A percentile compares a stretch with the other conserved stretches of the same genome.
Conservation (phyloP, 2,329 filamentous ascomycete genomes). For the Colletotrichum liaoningense region DNA sequence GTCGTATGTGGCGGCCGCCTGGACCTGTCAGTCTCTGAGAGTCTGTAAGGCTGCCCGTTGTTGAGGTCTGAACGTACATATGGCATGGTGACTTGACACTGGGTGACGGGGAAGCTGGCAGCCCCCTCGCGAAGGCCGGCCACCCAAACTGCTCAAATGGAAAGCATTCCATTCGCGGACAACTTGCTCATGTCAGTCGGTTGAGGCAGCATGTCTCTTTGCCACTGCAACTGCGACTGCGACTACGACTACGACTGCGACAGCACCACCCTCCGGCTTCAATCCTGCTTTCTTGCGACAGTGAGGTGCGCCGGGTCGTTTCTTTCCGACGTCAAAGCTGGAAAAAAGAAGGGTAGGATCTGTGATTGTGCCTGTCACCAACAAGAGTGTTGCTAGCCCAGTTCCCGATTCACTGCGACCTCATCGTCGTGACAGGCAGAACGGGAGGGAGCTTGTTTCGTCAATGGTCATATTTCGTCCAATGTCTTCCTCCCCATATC, state of each 20-base stretch:
- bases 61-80: not conserved
- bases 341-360: not conserved
- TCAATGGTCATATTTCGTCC: slow-evolving; percentile 27
- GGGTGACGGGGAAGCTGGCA: not conserved
- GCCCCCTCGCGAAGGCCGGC: not conserved
- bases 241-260: not conserved
- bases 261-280: not conserved
- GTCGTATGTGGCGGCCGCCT: not conserved
- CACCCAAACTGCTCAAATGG: not conserved
- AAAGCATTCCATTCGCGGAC: slow-evolving; percentile 1
- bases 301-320: not conserved
- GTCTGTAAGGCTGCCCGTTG: not conserved
- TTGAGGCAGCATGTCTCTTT: not conserved
- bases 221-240: not conserved
- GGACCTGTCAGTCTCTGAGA: not conserved
- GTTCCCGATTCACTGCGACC: not conserved
- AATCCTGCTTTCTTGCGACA: not conserved
- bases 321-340: not conserved
- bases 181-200: not conserved
- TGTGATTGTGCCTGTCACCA: not conserved
- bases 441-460: slow-evolving; percentile 25
- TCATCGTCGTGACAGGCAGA: slow-evolving; percentile 4
- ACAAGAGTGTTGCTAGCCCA: not conserved
- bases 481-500: slow-evolving; percentile 10
- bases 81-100: not conserved